phyloP scores from a whole-genome alignment of 768 basidiomycete species.

The Boletus eberwhitei region DNA sequence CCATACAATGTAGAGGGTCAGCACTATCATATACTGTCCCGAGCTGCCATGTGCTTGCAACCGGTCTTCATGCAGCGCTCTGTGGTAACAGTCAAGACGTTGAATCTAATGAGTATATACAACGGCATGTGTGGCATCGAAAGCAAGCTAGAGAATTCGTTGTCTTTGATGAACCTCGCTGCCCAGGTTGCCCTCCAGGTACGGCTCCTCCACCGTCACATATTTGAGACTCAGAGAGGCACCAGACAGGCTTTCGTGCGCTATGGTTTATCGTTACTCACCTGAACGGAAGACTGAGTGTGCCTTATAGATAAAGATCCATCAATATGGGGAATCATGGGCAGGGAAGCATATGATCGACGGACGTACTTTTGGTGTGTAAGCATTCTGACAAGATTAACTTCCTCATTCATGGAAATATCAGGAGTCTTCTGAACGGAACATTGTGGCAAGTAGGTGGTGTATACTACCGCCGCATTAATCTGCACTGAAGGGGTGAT shows the following conservation, averaged over 20 bases:
- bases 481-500: not conserved
- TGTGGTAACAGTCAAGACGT: conserved; percentile 44
- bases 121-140: conserved; percentile 53
- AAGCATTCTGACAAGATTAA: not conserved
- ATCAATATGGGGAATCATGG: conserved; percentile 47
- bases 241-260: conserved; percentile 16
- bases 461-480: not conserved
- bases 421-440: conserved; percentile 41
- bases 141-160: conserved; percentile 46
- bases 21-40: conserved; percentile 48
- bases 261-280: not conserved
- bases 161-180: conserved; percentile 45
- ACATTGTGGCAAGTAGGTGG: conserved; percentile 43
- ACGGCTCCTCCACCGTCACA: conserved; percentile 7
- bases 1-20: conserved; percentile 50
- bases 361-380: conserved; percentile 50
- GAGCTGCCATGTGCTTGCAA: conserved; percentile 45
- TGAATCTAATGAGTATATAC: conserved; percentile 54
- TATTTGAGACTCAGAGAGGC: not conserved
- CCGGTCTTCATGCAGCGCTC: conserved; percentile 43
- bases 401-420: not conserved
- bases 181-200: conserved; percentile 48
- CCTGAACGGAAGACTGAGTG: conserved; percentile 3
- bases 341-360: conserved; percentile 50
- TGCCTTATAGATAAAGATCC: conserved; percentile 44